Conservation (phyloP, 164 flowering plant species). For the Vitis cinerea region DNA sequence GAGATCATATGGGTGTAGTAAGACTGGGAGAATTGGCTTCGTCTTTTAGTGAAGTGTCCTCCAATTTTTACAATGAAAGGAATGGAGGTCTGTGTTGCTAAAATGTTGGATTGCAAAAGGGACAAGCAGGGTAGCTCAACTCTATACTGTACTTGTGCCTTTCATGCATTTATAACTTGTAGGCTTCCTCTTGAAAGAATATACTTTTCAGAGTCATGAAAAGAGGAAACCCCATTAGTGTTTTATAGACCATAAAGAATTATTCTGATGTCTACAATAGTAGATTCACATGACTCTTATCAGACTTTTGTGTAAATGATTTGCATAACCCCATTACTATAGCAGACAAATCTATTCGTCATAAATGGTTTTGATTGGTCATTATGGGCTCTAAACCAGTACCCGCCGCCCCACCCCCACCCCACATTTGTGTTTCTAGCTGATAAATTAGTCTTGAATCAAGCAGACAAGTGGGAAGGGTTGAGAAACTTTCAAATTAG, state of each 20-base stretch:
- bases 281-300: neutral
- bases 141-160: neutral
- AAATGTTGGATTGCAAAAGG: neutral
- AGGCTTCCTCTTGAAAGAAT: constrained; percentile 5
- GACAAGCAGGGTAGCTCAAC: neutral
- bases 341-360: too few relatives aligned
- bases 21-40: too few relatives aligned
- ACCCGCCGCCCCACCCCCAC: too few relatives aligned
- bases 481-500: constrained; percentile 1
- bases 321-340: too few relatives aligned
- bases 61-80: too few relatives aligned
- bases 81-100: too few relatives aligned
- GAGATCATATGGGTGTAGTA: neutral
- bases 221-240: neutral
- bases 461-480: constrained; percentile 5
- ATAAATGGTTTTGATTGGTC: too few relatives aligned
- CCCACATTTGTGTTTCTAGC: neutral
- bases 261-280: neutral
- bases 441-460: neutral
- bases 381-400: too few relatives aligned
- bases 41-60: too few relatives aligned
- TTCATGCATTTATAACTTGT: too few relatives aligned
- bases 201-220: constrained; percentile 2
- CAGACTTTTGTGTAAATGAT: too few relatives aligned
- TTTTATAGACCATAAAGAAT: neutral